A percentile compares a stretch with the other conserved stretches of the same genome.
Evolutionary conservation across 1,284 basidiomycete species (phyloP).

Genomic region (Xerocomus minutiporus): DNA sequence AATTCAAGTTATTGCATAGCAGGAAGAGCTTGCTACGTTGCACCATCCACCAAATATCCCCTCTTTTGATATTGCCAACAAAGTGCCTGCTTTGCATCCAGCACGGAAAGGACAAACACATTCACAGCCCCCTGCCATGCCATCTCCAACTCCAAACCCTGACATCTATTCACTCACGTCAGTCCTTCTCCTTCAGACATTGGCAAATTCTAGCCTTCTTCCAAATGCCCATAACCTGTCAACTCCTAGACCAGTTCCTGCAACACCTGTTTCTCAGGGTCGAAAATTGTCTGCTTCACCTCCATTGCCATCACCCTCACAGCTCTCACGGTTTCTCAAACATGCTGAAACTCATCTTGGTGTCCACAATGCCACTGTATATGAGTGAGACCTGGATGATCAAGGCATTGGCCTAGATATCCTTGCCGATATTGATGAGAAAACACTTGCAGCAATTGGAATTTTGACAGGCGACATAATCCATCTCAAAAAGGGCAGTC

Average conservation of each 20-base stretch:
- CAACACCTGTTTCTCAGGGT: not conserved
- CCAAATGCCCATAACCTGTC: too few relatives aligned
- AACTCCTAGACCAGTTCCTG: not conserved
- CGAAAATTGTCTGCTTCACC: not conserved
- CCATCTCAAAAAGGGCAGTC: too few relatives aligned
- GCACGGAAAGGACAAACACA: not conserved
- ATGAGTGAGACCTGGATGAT: slow-evolving; percentile 6
- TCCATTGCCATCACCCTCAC: not conserved
- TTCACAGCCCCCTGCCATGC: not conserved
- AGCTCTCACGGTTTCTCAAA: too few relatives aligned
- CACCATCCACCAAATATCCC: slow-evolving; percentile 1
- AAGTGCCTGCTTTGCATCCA: not conserved
- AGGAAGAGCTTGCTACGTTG: not conserved
- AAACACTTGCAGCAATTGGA: too few relatives aligned
- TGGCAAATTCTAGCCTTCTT: not conserved
- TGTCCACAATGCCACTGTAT: not conserved
- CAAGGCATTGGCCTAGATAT: not conserved
- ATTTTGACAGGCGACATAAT: too few relatives aligned
- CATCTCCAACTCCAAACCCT: not conserved
- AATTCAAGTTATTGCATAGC: too few relatives aligned
- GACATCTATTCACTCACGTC: not conserved
- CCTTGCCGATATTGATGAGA: too few relatives aligned
- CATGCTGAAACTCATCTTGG: not conserved
- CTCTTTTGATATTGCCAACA: slow-evolving; percentile 1
- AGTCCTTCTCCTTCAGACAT: not conserved